Conservation (phyloP, 768 basidiomycete genomes). For the Pluteus cervinus region DNA sequence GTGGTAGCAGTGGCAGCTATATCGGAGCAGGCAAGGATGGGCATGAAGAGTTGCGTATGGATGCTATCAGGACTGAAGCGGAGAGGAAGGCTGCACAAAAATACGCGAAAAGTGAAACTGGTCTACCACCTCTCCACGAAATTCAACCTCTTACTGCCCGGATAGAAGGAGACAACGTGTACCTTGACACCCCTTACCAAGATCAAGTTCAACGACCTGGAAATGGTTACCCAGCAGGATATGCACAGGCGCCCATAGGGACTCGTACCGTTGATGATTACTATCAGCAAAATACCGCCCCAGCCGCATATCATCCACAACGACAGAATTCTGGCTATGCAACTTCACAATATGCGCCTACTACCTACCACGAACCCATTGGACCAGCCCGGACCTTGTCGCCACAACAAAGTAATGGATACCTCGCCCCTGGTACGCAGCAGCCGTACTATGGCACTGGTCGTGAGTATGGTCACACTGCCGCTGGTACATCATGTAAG, state of each 20-base stretch:
- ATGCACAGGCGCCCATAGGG: constrained; percentile 58
- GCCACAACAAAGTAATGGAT: too few relatives aligned
- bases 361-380: constrained; percentile 21
- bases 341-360: constrained; percentile 11
- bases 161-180: constrained; percentile 50
- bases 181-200: constrained; percentile 43
- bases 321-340: constrained; percentile 14
- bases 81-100: constrained; percentile 72
- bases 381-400: too few relatives aligned
- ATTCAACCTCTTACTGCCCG: constrained; percentile 63
- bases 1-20: constrained; percentile 25
- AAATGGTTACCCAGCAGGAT: constrained; percentile 45
- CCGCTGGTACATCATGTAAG: constrained; percentile 52
- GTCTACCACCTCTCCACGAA: constrained; percentile 73
- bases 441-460: constrained; percentile 24
- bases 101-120: constrained; percentile 50
- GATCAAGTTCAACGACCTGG: constrained; percentile 16
- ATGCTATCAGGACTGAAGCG: constrained; percentile 81
- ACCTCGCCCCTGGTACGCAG: constrained; percentile 26
- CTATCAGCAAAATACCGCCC: constrained; percentile 29
- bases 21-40: constrained; percentile 20
- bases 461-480: constrained; percentile 46
- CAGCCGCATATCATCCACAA: constrained; percentile 10
- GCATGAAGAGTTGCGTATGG: constrained; percentile 66
- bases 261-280: constrained; percentile 74